A percentile compares a stretch with the other conserved stretches of the same genome.
phyloP scores from a whole-genome alignment of 2,329 filamentous ascomycete species.

The Aspergillus floridensis region DNA sequence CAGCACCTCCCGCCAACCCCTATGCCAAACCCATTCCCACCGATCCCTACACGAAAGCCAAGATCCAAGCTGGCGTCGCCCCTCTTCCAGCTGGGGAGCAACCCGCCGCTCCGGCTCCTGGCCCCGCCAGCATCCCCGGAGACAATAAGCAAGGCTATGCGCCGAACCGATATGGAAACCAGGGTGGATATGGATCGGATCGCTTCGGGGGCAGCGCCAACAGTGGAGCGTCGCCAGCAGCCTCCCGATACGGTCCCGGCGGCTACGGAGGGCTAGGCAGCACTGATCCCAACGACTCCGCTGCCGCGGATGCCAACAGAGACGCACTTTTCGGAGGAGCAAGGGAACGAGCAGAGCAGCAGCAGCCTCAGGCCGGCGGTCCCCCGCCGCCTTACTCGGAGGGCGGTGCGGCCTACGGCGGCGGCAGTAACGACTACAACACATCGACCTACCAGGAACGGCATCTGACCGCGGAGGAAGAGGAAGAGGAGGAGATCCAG shows the following conservation, averaged over 20 bases:
- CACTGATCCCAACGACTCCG: constrained; percentile 49
- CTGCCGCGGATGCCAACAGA: constrained; percentile 52
- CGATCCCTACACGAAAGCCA: constrained; percentile 56
- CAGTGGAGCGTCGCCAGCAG: constrained; percentile 39
- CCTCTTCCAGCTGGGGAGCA: constrained; percentile 36
- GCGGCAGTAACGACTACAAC: constrained; percentile 36
- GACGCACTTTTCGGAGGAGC: constrained; percentile 61
- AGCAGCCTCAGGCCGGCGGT: constrained; percentile 27
- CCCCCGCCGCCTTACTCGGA: constrained; percentile 31
- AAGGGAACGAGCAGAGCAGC: constrained; percentile 48
- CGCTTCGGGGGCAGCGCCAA: constrained; percentile 49
- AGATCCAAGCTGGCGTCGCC: constrained; percentile 43
- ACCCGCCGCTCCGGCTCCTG: constrained; percentile 21
- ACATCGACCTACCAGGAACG: constrained; percentile 60
- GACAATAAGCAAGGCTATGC: constrained; percentile 47
- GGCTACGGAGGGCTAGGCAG: constrained; percentile 58
- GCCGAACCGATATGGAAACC: constrained; percentile 53
- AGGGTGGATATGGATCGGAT: constrained; percentile 52
- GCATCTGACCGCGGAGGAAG: constrained; percentile 77
- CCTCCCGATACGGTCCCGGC: constrained; percentile 48
- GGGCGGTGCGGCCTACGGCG: constrained; percentile 29
- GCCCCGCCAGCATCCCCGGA: constrained; percentile 29
- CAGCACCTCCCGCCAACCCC: constrained; percentile 53
- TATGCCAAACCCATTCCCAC: constrained; percentile 54
- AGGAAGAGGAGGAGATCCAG: constrained; percentile 70